Evolutionary conservation across 257 asterid species (phyloP), one percentile per base, ranked within the genome.

Genomic region (Capsicum baccatum): DNA sequence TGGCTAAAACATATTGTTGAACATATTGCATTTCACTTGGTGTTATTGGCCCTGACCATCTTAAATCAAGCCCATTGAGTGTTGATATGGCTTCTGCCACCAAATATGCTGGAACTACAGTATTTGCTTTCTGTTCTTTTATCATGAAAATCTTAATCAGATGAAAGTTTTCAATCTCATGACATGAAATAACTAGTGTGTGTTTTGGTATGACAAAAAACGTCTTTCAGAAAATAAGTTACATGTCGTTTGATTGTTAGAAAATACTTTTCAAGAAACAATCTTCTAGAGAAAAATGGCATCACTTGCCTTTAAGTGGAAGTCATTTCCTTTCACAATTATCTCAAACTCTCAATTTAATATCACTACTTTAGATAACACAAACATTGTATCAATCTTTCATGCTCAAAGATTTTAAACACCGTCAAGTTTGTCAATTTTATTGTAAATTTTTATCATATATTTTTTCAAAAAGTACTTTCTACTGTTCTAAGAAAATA

Each of bases 41-140:
- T 9, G 98, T 94, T 79, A 94, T 94, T 80, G 97, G 98, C 10
- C 97, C 97, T 17, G 97, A 94, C 98, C 98, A 94, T 81, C 98
- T 87, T 1, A 94, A 93, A 85, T 91, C 97, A 52, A 90, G 88
- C 13, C 98, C 98, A 54, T 90, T 89, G 67, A 94, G 95, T 44
- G 93, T 94, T 9, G 98, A 94, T 87, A 94, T 94, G 39, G 97
- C 98, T 84, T 94, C 98, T 0, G 98, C 97, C 14, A 94, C 91
- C 42, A 93, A 84, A 86, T 94, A 97, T 0, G 97, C 95, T 3
- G 97, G 98, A 69, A 94, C 92, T 86, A 94, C 85, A 33, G 92
- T 88, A n/a, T 89, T 89, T 55, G 89, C 92, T 87, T 93, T 94
- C 97, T 93, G 93, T 86, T 86, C 48, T 64, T 70, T 68, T 26